These are phyloP conservation scores for Sequoia sempervirens DNA, from an alignment of 75 land plant species.

Conservation along the genomic window DNA sequence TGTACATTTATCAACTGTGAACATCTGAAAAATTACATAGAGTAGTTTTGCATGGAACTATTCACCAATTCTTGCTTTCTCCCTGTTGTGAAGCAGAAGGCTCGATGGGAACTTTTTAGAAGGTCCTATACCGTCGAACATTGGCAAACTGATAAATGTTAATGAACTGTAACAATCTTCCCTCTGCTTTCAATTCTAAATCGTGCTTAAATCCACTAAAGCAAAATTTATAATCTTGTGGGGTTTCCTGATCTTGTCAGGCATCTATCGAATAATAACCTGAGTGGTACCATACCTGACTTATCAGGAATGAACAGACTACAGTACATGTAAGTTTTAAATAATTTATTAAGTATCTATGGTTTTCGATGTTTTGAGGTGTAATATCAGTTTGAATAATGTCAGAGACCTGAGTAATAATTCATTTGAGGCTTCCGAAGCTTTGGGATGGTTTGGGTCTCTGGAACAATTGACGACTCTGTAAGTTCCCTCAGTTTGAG, in stretches of 20 bases:
- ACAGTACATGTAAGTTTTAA: conserved; percentile 50
- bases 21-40: too few species aligned
- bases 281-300: conserved; percentile 55
- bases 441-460: conserved; percentile 46
- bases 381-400: too few species aligned
- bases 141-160: conserved; percentile 42
- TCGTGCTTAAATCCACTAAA: neutral
- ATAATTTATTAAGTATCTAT: neutral
- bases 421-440: conserved; percentile 32
- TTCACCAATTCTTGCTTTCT: neutral
- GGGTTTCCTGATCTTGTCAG: conserved; percentile 17
- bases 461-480: conserved; percentile 38
- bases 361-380: neutral
- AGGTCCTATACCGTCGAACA: conserved; percentile 41
- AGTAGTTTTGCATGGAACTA: neutral
- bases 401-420: too few species aligned
- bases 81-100: conserved; percentile 32
- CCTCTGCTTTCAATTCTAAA: neutral
- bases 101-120: conserved; percentile 47
- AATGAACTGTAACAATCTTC: conserved; percentile 43
- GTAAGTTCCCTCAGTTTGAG: too few species aligned
- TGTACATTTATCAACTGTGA: neutral
- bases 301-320: conserved; percentile 42
- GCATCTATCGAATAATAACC: conserved; percentile 46
- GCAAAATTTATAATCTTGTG: neutral